Base-by-base conservation (phyloP, 2,329 filamentous ascomycete species). In the Hortaea werneckii region DNA sequence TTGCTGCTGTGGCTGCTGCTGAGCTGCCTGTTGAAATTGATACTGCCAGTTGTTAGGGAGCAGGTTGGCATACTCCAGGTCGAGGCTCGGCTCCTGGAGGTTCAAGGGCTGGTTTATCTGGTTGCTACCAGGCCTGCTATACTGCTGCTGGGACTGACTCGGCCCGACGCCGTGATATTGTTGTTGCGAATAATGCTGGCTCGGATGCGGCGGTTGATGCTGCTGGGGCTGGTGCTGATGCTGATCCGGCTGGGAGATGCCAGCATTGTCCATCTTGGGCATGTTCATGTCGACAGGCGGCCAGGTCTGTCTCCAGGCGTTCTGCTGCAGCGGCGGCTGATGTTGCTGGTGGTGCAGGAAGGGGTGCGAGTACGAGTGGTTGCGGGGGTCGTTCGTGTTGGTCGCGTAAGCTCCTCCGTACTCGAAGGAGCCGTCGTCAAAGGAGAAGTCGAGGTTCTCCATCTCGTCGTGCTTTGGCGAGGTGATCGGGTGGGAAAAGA, bases 21-120 rank as follows among this genome's bases (percentile, higher is more conserved):
- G 48, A 20, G 52, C 44, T 13, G 52, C 49, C 5, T 54, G 50
- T 53, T 63, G 46, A 54, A 71, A 59, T 52, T 69, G 68, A 55
- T 67, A 71, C 43, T 64, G 62, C 69, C 70, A 72, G 50, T 66
- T 65, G 29, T 60, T 60, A 26, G 60, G 54, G 35, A 65, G 52
- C 53, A 65, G 55, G 43, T 42, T 56, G 32, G 59, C 49, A 39
- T 62, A 64, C 42, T 60, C 58, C 45, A 63, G 54, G 46, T 63
- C 57, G 48, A 64, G 54, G 40, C 52, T 51, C 27, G 52, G 45
- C n/a, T 60, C 54, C 42, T 61, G 59, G 29, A 63, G 52, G 46
- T 49, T 54, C 46, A 59, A 51, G 27, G 59, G 48, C 50, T 59
- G 52, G 45, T 51, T 53, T 47, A 51, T 50, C 50, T 56, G 54